Evolutionary conservation across 2,329 filamentous ascomycete genomes (phyloP), one percentile per base, ranked within the genome.

Genomic region (Pyrenochaeta sp.): DNA sequence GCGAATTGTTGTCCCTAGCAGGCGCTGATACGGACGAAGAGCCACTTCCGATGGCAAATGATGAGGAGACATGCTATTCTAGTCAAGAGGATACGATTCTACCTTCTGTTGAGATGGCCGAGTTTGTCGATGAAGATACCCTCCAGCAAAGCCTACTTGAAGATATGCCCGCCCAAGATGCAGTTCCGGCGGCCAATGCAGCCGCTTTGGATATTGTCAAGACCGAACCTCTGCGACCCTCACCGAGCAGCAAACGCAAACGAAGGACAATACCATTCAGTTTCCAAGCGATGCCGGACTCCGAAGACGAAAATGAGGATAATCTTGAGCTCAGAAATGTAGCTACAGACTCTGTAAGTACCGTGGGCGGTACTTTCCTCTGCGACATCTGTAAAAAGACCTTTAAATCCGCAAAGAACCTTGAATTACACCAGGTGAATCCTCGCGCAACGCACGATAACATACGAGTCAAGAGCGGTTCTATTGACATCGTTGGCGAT

Each of bases 1-100:
- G 58, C 3, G 71, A 73, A 2, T 51, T 73, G 1, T 46, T 74
- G 8, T 74, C 72, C 2, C 37, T 75, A 10, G 65, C 62, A 12
- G 66, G 63, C 24, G 49, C 54, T 5, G 65, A 68, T 9, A 24
- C 50, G 3, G 54, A 58, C 19, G 54, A 65, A 3, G 54, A 55
- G 10, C 54, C 58, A 28, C 46, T 44, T 13, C 25, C 52, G 4
- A n/a, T 39, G 19, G 24, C 19, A 12, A 34, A 42, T 19, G 50
- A 62, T 13, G 47, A 61, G 19, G 49, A 58, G 0, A 56, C 58
- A n/a, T 28, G 27, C 5, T 43, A 48, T 8, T 28, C 49, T 13
- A 27, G 51, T 44, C 44, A 58, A 10, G 62, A 66, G 37, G 66
- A 71, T 19, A 56, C 66, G 10, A 52, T 71, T 28, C 43, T 72